Evolutionary conservation across 1,139 yeast species (phyloP).

Genomic region (Suhomyces panamericanus): DNA sequence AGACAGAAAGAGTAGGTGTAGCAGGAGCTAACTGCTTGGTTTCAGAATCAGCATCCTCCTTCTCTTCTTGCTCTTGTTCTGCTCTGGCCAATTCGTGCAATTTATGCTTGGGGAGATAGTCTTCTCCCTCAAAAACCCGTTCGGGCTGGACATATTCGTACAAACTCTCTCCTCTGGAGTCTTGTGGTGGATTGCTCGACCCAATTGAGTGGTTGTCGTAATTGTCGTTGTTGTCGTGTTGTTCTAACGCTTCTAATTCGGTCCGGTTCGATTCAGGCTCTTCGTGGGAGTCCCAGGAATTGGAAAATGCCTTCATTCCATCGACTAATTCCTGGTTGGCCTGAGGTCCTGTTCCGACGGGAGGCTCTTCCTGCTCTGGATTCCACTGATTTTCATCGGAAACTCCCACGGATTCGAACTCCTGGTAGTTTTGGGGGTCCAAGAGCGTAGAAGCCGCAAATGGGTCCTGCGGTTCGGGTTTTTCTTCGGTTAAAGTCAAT

Average conservation of each 20-base stretch:
- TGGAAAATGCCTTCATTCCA: constrained; percentile 17
- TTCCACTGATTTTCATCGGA: constrained; percentile 41
- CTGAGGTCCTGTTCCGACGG: constrained; percentile 12
- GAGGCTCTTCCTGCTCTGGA: constrained; percentile 40
- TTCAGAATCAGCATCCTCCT: background rate
- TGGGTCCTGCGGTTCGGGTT: background rate
- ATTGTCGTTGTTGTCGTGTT: background rate
- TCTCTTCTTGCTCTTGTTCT: background rate
- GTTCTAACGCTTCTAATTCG: constrained; percentile 6
- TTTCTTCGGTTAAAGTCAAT: background rate
- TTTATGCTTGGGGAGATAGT: constrained; percentile 33
- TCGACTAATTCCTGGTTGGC: constrained; percentile 18
- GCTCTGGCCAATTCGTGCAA: constrained; percentile 9
- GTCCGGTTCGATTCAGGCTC: background rate
- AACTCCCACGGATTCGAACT: constrained; percentile 21
- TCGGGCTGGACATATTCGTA: constrained; percentile 24
- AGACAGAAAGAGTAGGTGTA: constrained; percentile 5
- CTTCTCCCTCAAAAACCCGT: constrained; percentile 32
- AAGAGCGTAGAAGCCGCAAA: constrained; percentile 24
- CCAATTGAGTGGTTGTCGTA: background rate
- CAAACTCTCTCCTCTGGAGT: constrained; percentile 4
- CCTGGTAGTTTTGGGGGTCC: constrained; percentile 33
- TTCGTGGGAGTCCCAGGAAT: constrained; percentile 21
- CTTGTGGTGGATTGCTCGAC: constrained; percentile 6
- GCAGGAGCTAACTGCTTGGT: constrained; percentile 1